Base-by-base conservation (phyloP, 2,329 filamentous ascomycete genomes). In the Bimuria novae-zelandiae region DNA sequence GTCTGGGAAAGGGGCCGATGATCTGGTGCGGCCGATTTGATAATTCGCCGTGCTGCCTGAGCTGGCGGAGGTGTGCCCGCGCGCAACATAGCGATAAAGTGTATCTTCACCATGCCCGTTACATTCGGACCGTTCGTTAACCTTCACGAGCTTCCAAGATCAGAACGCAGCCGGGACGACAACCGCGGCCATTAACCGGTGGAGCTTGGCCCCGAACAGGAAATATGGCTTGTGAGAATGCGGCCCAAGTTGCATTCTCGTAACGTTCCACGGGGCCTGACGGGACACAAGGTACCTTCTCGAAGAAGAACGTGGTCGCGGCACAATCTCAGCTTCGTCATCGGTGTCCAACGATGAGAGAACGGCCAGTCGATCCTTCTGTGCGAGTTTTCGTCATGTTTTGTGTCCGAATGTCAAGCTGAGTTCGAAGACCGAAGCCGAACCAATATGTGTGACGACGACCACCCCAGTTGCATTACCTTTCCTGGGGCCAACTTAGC, bases 181-280 rank as follows among this genome's bases (percentile, higher is more conserved):
- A 62, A 52, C 55, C 60, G 51, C 32, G 27, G 16, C 47, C 50
- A 63, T 67, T 66, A 65, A 58, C 64, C 60, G 62, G 65, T 63
- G 55, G 61, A 61, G 43, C 42, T 40, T 45, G 36, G 22, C 59
- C 55, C 49, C 49, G 49, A 59, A 51, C 43, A 56, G 64, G 57
- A 52, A 61, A 61, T 57, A 59, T 60, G 62, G 63, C 67, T 65
- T 56, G 51, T 49, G 52, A 54, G 42, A 47, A 56, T 41, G 51
- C 46, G n/a, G 49, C 47, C 48, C 33, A 30, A 59, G 56, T 62
- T 61, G 58, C 59, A 62, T 48, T 59, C 44, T 60, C 54, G 62
- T 62, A 66, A 64, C 58, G 65, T 68, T 68, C 60, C 60, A 68
- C 66, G 40, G 54, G n/a, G 50, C 53, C 57, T 53, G 37, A 47